Percentiles rank a stretch among this genome's conserved stretches.
Evolutionary conservation across 306 rosid species (phyloP).

Genomic region (Castanospermum australe): DNA sequence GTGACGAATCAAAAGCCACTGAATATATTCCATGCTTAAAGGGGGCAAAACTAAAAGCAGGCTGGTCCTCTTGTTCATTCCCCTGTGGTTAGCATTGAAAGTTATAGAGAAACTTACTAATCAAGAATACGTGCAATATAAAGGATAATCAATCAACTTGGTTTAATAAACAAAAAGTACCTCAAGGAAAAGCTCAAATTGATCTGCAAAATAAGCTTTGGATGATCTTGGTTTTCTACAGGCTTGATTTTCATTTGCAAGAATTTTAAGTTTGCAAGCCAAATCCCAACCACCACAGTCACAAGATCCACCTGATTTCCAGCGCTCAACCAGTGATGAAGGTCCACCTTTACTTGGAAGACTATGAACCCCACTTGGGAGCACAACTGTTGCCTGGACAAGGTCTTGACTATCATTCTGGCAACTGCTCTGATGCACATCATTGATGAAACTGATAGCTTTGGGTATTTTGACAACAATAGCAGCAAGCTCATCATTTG

Average conservation of each 20-base stretch:
- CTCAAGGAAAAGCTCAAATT: constrained; percentile 71
- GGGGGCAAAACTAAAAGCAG: constrained; percentile 52
- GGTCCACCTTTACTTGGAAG: constrained; percentile 95
- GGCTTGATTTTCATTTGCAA: constrained; percentile 51
- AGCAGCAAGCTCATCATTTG: constrained; percentile 90
- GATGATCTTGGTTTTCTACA: constrained; percentile 42
- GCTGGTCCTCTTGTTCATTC: constrained; percentile 51
- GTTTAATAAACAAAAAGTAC: constrained; percentile 43
- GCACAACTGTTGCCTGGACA: constrained; percentile 66
- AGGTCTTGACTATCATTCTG: constrained; percentile 30
- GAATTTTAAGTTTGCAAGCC: constrained; percentile 80
- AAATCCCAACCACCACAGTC: constrained; percentile 99
- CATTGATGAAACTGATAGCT: constrained; percentile 20
- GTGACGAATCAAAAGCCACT: constrained; percentile 67
- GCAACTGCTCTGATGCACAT: constrained; percentile 29
- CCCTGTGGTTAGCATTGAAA: constrained; percentile 59
- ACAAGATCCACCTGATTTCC: constrained; percentile 92
- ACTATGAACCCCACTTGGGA: constrained; percentile 89
- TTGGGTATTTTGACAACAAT: constrained; percentile 66
- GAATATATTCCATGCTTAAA: constrained; percentile 77
- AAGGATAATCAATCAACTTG: constrained; percentile 8
- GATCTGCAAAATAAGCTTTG: constrained; percentile 41
- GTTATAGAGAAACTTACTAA: constrained; percentile 16
- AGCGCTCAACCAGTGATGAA: constrained; percentile 88
- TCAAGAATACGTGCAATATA: neutral